Conservation (phyloP, 2,329 filamentous ascomycete genomes). For the Escovopsis sp. region DNA sequence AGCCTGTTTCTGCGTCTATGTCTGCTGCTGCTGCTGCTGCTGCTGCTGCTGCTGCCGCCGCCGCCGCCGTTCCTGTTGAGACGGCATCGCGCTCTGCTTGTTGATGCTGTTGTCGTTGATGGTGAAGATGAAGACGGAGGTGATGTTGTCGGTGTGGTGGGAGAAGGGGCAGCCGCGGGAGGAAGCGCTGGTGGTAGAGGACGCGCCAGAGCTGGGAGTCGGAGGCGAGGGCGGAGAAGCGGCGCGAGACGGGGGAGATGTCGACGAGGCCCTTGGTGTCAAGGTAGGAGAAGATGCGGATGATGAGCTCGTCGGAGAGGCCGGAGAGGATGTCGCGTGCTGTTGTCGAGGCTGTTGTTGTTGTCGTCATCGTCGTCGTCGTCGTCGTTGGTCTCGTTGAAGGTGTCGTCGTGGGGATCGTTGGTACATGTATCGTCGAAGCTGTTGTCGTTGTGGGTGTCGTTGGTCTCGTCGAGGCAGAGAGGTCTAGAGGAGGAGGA, state of each 20-base stretch:
- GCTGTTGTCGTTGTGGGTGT: no score
- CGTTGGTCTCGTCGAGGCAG: no score
- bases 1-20: no score
- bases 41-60: constrained; percentile 7
- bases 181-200: constrained; percentile 76
- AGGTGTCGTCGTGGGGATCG: not conserved
- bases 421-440: not conserved
- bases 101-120: constrained; percentile 20
- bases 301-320: constrained; percentile 74
- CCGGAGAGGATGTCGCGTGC: constrained; percentile 46
- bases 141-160: no score
- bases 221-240: constrained; percentile 54
- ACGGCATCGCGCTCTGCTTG: no score
- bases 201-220: constrained; percentile 87
- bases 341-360: not conserved
- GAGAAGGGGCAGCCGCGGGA: constrained; percentile 40
- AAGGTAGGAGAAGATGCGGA: constrained; percentile 72
- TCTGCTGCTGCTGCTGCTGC: no score
- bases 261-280: constrained; percentile 50
- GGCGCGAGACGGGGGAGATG: constrained; percentile 52
- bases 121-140: constrained; percentile 39
- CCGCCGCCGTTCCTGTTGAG: no score
- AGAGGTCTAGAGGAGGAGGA: no score
- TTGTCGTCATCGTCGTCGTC: no score
- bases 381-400: not conserved